These are phyloP conservation scores for Candida silvicultrix DNA, from an alignment of 805 yeast species.

Conservation along the genomic window DNA sequence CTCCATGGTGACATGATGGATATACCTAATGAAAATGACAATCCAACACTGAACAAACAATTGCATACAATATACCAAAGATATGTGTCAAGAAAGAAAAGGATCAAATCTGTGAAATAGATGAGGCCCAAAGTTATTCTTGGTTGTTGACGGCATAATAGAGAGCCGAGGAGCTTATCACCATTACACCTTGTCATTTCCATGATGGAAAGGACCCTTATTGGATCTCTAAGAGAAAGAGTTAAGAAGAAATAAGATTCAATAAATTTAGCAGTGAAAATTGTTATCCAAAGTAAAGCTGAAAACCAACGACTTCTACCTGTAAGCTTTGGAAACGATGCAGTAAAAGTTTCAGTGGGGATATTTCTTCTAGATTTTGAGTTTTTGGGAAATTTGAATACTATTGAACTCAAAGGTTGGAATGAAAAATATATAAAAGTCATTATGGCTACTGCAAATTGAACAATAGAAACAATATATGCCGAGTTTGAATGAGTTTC, in stretches of 20 bases:
- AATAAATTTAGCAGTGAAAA: conserved; percentile 59
- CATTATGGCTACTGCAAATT: conserved; percentile 49
- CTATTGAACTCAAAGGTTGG: conserved; percentile 52
- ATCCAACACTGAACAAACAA: conserved; percentile 61
- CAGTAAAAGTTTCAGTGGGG: conserved; percentile 55
- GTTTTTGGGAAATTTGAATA: conserved; percentile 33
- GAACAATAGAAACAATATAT: conserved; percentile 40
- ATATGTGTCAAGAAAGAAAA: conserved; percentile 78
- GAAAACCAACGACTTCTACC: conserved; percentile 58
- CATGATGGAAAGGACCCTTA: conserved; percentile 60
- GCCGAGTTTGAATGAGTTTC: conserved; percentile 31
- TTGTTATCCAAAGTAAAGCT: conserved; percentile 58
- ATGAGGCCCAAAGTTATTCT: conserved; percentile 47
- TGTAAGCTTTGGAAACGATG: conserved; percentile 45
- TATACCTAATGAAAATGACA: conserved; percentile 71
- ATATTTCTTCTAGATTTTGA: conserved; percentile 39
- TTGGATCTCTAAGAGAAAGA: conserved; percentile 65
- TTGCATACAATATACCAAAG: conserved; percentile 83
- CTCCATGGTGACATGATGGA: conserved; percentile 89
- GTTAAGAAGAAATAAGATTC: conserved; percentile 81
- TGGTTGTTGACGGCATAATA: conserved; percentile 54
- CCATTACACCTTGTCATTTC: conserved; percentile 56
- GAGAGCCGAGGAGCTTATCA: conserved; percentile 45
- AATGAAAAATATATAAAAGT: conserved; percentile 52
- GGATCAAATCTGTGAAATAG: conserved; percentile 53